Base-by-base conservation (phyloP, 768 basidiomycete genomes). In the Pleurotus cornucopiae region DNA sequence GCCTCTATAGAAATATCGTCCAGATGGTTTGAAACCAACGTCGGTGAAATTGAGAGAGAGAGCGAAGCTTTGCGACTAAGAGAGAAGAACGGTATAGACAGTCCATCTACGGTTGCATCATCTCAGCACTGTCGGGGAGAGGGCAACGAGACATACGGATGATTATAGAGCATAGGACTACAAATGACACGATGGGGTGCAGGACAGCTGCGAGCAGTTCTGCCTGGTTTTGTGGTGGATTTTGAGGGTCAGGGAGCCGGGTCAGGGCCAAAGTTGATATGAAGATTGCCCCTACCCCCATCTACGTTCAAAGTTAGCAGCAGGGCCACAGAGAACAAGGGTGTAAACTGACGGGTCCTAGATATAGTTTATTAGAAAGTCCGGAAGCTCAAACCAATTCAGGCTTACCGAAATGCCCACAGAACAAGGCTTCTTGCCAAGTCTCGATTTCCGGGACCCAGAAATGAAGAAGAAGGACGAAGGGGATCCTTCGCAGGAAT, bases 231-330 rank as follows among this genome's bases (percentile, higher is more conserved):
- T 75, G 70, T 0, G 91, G 88, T 0, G 91, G 88, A 54, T 71
- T 66, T 2, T 73, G 67, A 1, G 88, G 83, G 7, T 62, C 64
- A 4, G 87, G 82, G 0, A 94, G 74, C 49, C 78, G 80, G 20
- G 78, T 77, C 6, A 84, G 66, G 3, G 92, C 90, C 23, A 93
- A 69, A 0, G 84, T 86, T 7, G 88, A 85, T 55, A 98, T 87
- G 68, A 98, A 99, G 45, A 98, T 76, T 5, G 96, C 89, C 0
- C 88, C 85, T 20, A 97, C 94, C 51, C 95, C 95, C 90, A 97
- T 94, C 77, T 93, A 25, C 6, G 26, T 30, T 38, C 5, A 57
- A n/a, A 49, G 9, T 5, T 21, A 37, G n/a, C 49, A 34, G 14
- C 45, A 18, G 5, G 23, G 18, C 21, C 34, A 14, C 21, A 56